phyloP scores from a whole-genome alignment of 2,329 filamentous ascomycete species.

The Ceratocystis lukuohia region DNA sequence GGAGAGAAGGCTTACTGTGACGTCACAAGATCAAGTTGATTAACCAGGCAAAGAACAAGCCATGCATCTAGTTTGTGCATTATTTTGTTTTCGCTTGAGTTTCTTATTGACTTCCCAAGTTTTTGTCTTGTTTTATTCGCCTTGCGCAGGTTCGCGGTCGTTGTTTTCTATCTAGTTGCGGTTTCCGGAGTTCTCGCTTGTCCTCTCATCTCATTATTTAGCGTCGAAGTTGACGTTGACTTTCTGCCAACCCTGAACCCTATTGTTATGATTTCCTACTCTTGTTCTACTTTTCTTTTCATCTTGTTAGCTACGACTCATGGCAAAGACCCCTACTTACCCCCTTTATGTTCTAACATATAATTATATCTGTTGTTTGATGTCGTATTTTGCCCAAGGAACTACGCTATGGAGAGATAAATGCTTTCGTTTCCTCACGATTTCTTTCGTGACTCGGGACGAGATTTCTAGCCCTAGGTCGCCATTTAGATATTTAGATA shows the following conservation, averaged over 20 bases:
- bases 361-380: not conserved
- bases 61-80: not conserved
- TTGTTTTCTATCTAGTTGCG: not conserved
- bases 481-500: conserved; percentile 9
- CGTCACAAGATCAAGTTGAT: conserved; percentile 12
- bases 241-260: not conserved
- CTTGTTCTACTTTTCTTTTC: not conserved
- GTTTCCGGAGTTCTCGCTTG: not conserved
- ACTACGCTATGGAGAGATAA: too few species aligned
- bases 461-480: not conserved
- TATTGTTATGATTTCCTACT: not conserved
- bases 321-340: not conserved
- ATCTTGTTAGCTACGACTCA: not conserved
- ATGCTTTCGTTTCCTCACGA: too few species aligned
- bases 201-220: not conserved
- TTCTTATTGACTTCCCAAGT: not conserved
- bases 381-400: too few species aligned
- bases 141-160: not conserved
- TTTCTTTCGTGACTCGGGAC: too few species aligned
- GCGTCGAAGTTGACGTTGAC: not conserved
- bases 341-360: not conserved
- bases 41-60: not conserved
- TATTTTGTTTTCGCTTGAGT: not conserved
- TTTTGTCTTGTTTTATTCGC: not conserved
- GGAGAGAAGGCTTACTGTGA: conserved; percentile 36